Base-by-base conservation (phyloP, 352 stramenopile species). In the Thalassiosira mediterranea region DNA sequence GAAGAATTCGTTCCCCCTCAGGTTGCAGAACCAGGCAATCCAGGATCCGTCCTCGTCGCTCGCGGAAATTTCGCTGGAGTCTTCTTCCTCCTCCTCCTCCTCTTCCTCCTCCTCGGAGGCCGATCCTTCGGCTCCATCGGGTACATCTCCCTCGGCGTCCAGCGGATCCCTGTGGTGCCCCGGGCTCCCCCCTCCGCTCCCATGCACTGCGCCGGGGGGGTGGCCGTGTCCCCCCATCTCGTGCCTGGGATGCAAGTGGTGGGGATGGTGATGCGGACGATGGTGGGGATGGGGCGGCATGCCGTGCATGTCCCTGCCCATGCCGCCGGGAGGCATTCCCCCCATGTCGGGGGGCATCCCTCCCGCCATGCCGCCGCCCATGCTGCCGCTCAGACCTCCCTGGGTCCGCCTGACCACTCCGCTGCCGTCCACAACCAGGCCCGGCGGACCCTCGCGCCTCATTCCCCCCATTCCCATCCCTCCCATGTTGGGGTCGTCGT, bases 11-110 rank as follows among this genome's bases (percentile, higher is more conserved):
- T 99, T 99, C 62, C 98, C 97, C 29, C 95, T 88, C 47, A 99
- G 90, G 32, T 90, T 97, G 86, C 97, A 99, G 84, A 99, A 99
- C 97, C 97, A 99, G 19, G 95, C 87, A 79, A 99, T 99, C 97
- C 97, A 99, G 48, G 94, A 97, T 54, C 93, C 84, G 67, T 94
- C 89, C 54, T 90, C 86, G 67, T 93, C 87, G 8, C 76, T 89
- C n/a, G 73, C 81, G 11, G 81, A 91, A 60, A 90, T 88, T 76
- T 92, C 87, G 7, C 76, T 87, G 23, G 64, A 84, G 25, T 92
- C 87, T 46, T 93, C 83, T 19, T 91, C 87, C n/a, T 91, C 85
- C 19, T 90, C 84, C 8, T 87, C 81, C 25, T 87, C 79, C 29
- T 88, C 78, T 31, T 88, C 83, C 13, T 83, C 73, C 19, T 79